phyloP scores from a whole-genome alignment of 1,284 basidiomycete genomes.

The Cryptococcus sp. region DNA sequence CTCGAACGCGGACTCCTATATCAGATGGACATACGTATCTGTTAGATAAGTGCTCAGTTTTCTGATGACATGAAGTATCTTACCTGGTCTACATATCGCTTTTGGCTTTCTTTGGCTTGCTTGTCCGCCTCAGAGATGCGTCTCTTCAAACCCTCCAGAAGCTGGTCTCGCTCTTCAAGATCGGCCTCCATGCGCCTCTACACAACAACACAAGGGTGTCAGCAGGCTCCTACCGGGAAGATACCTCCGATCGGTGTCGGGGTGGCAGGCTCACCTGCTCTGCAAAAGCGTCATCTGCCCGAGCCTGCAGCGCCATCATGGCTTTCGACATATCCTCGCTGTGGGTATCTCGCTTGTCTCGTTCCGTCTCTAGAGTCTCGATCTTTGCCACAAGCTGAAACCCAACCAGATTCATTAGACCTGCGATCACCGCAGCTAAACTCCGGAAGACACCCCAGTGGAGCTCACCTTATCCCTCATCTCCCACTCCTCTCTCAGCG shows the following conservation, averaged over 20 bases:
- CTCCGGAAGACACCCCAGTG: neutral
- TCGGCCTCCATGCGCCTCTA: slow-evolving; percentile 41
- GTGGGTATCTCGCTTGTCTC: slow-evolving; percentile 1
- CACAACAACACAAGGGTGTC: neutral
- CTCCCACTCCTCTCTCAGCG: slow-evolving; percentile 35
- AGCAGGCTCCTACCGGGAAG: neutral
- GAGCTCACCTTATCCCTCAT: slow-evolving; percentile 34
- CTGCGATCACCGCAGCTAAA: neutral
- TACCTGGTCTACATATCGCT: slow-evolving; percentile 44
- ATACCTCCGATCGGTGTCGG: neutral
- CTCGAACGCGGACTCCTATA: slow-evolving; percentile 45
- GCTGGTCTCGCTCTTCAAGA: slow-evolving; percentile 36
- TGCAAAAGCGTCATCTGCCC: slow-evolving; percentile 32
- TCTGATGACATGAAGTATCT: neutral
- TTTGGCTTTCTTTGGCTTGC: slow-evolving; percentile 29
- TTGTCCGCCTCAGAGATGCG: slow-evolving; percentile 35
- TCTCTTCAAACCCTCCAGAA: slow-evolving; percentile 32
- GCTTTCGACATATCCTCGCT: slow-evolving; percentile 10
- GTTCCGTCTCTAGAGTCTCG: slow-evolving; percentile 10
- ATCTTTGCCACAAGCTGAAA: slow-evolving; percentile 7
- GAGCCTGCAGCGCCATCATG: slow-evolving; percentile 19
- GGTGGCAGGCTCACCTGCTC: slow-evolving; percentile 29
- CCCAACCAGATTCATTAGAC: neutral
- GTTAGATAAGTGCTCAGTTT: neutral
- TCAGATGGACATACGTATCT: too few relatives aligned